Evolutionary conservation across 371 early-diverging fungal species (phyloP), one percentile per base, ranked within the genome.

Genomic region (Batkoa obscura): DNA sequence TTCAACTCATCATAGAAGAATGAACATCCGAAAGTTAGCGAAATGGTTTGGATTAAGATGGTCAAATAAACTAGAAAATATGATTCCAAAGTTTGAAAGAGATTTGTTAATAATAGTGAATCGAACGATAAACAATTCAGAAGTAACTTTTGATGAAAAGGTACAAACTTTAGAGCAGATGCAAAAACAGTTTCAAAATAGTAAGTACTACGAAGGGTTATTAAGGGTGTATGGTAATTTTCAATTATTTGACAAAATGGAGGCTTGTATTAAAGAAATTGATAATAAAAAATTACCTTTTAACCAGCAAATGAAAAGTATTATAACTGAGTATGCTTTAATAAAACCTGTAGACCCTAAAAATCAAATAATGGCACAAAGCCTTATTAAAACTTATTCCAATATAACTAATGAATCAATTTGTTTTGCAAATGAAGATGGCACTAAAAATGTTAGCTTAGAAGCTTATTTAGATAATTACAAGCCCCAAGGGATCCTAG

Each of bases 31-130:
- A 32, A 50, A 50, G 34, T 31, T 50, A 5, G 51, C 51, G 13
- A 50, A 50, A 35, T 50, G 51, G 51, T 50, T 32, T 50, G 51
- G 51, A 32, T 35, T 50, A 6, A 50, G 31, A 50, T 50, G 51
- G 51, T 32, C 32, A 5, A 50, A 50, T 36, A 17, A 34, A 35
- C 23, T 50, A 9, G 51, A 50, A 15, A 9, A 50, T 8, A 30
- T 50, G 6, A 9, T 50, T 12, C 51, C 51, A 13, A 23, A 34
- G 13, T 50, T 50, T 50, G 51, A 50, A 35, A 31, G 15, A 3
- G 51, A 50, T 35, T 13, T 50, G 23, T 35, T 50, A 35, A 34
- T 50, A 6, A 13, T 50, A 34, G 34, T 13, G 13, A 50, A 50
- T 35, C 51, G 51, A 31, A 50, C 51, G 5, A 17, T 50, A 8